phyloP scores from a whole-genome alignment of 306 rosid species.

The Vachellia collinsii region DNA sequence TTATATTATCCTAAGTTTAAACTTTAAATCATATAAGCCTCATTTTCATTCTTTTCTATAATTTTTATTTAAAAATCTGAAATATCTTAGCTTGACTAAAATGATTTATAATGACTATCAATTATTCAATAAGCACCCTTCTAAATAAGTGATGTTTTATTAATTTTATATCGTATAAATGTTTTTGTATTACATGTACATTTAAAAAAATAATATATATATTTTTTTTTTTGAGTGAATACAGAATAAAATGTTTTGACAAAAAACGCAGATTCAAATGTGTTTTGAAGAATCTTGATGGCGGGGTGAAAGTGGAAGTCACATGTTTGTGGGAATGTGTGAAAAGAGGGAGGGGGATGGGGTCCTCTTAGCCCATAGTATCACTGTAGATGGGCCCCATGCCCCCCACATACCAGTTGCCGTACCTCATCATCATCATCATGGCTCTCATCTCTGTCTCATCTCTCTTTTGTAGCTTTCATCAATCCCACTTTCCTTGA shows the following conservation, averaged over 20 bases:
- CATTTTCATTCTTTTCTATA: too few species aligned
- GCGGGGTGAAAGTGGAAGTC: neutral
- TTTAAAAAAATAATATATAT: too few species aligned
- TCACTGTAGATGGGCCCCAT: neutral
- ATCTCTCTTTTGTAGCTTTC: neutral
- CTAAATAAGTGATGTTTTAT: neutral
- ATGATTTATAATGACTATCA: too few species aligned
- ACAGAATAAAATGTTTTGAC: too few species aligned
- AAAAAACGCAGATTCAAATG: neutral
- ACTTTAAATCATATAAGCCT: neutral
- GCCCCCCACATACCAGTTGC: neutral
- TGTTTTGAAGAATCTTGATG: neutral
- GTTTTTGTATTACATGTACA: too few species aligned
- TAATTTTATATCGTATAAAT: too few species aligned
- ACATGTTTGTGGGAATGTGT: slow-evolving; percentile 1
- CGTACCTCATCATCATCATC: neutral
- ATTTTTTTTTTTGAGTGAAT: too few species aligned
- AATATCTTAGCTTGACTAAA: too few species aligned
- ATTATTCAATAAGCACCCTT: too few species aligned
- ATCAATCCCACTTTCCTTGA: neutral
- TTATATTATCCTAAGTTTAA: neutral
- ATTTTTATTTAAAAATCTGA: too few species aligned
- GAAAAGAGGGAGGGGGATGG: neutral
- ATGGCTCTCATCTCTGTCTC: neutral
- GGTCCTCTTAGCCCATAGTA: slow-evolving; percentile 9